phyloP scores from a whole-genome alignment of 139 green algal genomes.

The Trebouxia sp. region DNA sequence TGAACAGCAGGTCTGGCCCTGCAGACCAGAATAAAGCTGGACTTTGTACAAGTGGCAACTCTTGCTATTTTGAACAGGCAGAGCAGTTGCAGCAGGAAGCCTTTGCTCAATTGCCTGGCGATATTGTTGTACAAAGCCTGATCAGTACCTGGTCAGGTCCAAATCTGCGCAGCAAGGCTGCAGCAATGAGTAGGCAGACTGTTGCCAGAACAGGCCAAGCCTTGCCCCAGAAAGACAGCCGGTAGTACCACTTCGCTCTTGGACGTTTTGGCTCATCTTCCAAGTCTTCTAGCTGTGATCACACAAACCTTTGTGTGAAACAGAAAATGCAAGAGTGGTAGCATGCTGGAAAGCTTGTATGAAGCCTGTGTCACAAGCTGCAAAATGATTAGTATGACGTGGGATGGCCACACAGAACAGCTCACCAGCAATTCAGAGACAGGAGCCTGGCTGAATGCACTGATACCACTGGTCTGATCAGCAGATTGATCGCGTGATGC shows the following conservation, averaged over 20 bases:
- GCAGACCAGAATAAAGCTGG: too few species aligned
- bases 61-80: background rate
- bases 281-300: background rate
- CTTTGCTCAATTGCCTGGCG: too few species aligned
- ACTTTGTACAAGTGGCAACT: too few species aligned
- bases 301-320: too few species aligned
- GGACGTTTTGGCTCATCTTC: background rate
- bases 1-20: too few species aligned
- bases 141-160: background rate
- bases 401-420: background rate
- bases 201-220: background rate
- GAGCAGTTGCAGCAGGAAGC: too few species aligned
- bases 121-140: too few species aligned
- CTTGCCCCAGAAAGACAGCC: background rate
- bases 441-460: background rate
- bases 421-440: background rate
- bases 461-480: conserved; percentile 6
- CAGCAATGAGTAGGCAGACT: background rate
- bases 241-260: conserved; percentile 2
- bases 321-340: too few species aligned
- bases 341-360: too few species aligned
- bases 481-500: background rate
- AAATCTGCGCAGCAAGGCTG: background rate
- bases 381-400: too few species aligned
- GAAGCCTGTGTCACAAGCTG: too few species aligned